A percentile compares a stretch with the other conserved stretches of the same genome.
Evolutionary conservation across 2,329 filamentous ascomycete species (phyloP).

Genomic region (Alternaria solani): DNA sequence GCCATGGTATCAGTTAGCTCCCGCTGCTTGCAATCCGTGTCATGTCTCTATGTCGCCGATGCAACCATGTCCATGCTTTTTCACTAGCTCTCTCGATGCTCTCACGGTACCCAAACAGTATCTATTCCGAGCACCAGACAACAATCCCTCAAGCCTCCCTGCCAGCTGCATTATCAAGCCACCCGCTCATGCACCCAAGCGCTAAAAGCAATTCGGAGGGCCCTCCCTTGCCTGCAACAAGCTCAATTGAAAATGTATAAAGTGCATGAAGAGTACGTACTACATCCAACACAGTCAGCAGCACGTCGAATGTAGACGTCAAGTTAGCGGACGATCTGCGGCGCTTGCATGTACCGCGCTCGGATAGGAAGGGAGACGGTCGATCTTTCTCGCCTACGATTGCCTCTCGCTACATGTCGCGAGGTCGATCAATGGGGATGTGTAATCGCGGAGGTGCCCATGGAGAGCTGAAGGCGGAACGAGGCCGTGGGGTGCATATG

Average conservation of each 20-base stretch:
- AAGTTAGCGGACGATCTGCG: neutral
- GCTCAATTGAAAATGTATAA: neutral
- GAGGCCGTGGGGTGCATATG: neutral
- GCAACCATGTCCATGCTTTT: neutral
- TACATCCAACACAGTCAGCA: neutral
- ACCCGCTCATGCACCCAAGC: neutral
- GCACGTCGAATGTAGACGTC: neutral
- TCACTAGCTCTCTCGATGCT: neutral
- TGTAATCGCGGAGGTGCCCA: neutral
- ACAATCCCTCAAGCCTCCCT: neutral
- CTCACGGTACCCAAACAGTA: neutral
- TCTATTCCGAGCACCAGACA: neutral
- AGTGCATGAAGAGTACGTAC: neutral
- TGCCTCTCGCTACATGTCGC: neutral
- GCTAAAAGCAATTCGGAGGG: neutral
- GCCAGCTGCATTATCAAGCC: neutral
- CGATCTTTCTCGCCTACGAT: slow-evolving; percentile 1
- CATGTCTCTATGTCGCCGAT: neutral
- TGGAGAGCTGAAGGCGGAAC: slow-evolving; percentile 1
- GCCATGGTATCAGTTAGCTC: neutral
- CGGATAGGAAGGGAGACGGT: neutral
- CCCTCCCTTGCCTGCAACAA: neutral
- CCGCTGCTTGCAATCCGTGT: neutral
- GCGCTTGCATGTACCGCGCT: neutral
- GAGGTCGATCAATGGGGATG: neutral